Base-by-base conservation (phyloP, 495 filamentous ascomycete genomes). In the Melanomma pulvis-pyrius region DNA sequence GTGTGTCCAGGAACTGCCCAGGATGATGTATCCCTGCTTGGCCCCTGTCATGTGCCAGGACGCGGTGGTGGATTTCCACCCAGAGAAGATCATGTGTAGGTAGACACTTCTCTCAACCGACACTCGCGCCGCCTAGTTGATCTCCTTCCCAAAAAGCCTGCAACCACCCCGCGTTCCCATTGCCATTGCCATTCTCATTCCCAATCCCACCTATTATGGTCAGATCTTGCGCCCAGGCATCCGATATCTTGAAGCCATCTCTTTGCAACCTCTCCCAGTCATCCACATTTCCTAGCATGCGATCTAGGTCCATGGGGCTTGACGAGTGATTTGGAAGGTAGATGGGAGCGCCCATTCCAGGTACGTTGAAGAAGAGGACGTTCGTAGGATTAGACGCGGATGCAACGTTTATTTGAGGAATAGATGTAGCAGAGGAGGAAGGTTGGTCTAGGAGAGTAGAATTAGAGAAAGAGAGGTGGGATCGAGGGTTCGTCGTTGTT, bases 361-460 rank as follows among this genome's bases (percentile, higher is more conserved):
- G 67, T 22, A 77, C 69, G 1, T 74, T 72, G 73, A 74, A 77
- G 70, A 75, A 75, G 2, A 71, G 56, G 15, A 56, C 36, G 36
- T 76, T 66, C 12, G 68, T 59, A 36, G 68, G 56, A 17, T 32
- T 44, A 13, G 47, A 2, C 0, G 64, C 0, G 24, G 36, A 22
- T 19, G 52, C 11, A 22, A 24, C 21, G 25, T 17, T 36, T 1
- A 7, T 15, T 8, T 29, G 30, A 17, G 50, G n/a, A 8, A 56
- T 22, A 5, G 59, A 8, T 26, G 26, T 59, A 21, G 68, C 34
- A 9, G 56, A 30, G 36, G 51, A 24, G 15, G 48, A 6, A 19
- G 34, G 22, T 11, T 44, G 48, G 49, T 9, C 51, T 12, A 46
- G 22, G 17, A 19, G 21, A 28, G 21, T 6, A 44, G n/a, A n/a